A percentile compares a stretch with the other conserved stretches of the same genome.
These are phyloP conservation scores for Nidula niveotomentosa DNA, from an alignment of 1,284 basidiomycete genomes.

Conservation along the genomic window DNA sequence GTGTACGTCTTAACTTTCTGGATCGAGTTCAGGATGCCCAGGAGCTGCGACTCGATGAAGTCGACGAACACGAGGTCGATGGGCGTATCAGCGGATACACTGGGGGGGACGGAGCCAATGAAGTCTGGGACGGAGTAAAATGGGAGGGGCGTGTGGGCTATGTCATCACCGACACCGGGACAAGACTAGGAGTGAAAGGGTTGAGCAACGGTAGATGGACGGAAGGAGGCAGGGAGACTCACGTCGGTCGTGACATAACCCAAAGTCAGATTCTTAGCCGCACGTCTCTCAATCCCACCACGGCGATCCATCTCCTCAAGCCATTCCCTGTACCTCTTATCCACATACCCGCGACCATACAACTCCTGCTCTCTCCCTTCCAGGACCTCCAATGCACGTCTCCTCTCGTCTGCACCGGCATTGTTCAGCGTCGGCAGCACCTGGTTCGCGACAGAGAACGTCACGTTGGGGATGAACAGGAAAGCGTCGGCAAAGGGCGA, in stretches of 20 bases:
- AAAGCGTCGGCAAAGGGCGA: conserved; percentile 66
- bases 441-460: conserved; percentile 45
- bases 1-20: conserved; percentile 54
- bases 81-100: conserved; percentile 43
- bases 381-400: conserved; percentile 22
- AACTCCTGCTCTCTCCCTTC: conserved; percentile 34
- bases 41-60: conserved; percentile 57
- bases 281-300: conserved; percentile 30
- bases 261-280: conserved; percentile 49
- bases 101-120: conserved; percentile 55
- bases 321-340: conserved; percentile 52
- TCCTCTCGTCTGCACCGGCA: conserved; percentile 35
- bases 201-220: background rate
- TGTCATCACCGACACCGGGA: conserved; percentile 73
- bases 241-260: conserved; percentile 79
- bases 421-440: conserved; percentile 57
- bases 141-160: conserved; percentile 54
- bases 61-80: conserved; percentile 73
- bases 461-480: conserved; percentile 55
- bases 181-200: conserved; percentile 42
- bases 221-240: conserved; percentile 21
- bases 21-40: conserved; percentile 54
- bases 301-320: conserved; percentile 51
- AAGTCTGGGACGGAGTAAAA: conserved; percentile 56
- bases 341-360: conserved; percentile 53